phyloP scores from a whole-genome alignment of 2,329 filamentous ascomycete genomes.

The Neophaeococcomyces mojaviensis region DNA sequence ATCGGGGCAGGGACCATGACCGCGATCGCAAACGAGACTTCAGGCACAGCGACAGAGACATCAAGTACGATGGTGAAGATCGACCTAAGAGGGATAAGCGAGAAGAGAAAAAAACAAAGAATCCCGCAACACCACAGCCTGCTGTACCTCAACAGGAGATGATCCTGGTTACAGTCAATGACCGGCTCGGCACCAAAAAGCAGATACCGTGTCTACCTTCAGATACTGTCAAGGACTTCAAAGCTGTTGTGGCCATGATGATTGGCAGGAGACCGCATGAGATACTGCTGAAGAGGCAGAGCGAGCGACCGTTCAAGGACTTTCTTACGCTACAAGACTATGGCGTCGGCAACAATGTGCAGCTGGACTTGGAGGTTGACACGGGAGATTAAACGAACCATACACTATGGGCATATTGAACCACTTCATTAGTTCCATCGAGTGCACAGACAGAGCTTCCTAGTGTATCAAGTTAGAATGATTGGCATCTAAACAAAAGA shows the following conservation, averaged over 20 bases:
- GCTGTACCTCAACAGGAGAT: constrained; percentile 59
- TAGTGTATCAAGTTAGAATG: no score
- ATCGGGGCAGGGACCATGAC: constrained; percentile 12
- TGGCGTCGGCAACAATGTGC: constrained; percentile 83
- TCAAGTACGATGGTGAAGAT: constrained; percentile 23
- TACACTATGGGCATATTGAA: no score
- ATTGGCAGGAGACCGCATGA: constrained; percentile 86
- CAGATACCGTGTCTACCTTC: constrained; percentile 81
- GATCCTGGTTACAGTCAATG: constrained; percentile 91
- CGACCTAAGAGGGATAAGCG: constrained; percentile 22
- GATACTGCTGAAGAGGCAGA: constrained; percentile 85
- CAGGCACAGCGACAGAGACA: constrained; percentile 24
- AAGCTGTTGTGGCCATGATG: constrained; percentile 80
- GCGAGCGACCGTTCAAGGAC: constrained; percentile 90
- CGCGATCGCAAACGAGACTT: constrained; percentile 12
- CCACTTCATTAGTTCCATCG: no score
- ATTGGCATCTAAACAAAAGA: no score
- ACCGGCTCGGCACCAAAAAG: constrained; percentile 91
- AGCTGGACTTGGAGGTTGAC: constrained; percentile 44
- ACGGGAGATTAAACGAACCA: constrained; percentile 34
- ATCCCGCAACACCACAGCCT: constrained; percentile 23
- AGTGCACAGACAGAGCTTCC: no score
- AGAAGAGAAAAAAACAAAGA: constrained; percentile 34
- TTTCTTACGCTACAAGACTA: constrained; percentile 82
- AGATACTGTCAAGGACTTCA: constrained; percentile 79